These are phyloP conservation scores for Apiotrichum gamsii DNA, from an alignment of 1,284 basidiomycete species.

Conservation along the genomic window DNA sequence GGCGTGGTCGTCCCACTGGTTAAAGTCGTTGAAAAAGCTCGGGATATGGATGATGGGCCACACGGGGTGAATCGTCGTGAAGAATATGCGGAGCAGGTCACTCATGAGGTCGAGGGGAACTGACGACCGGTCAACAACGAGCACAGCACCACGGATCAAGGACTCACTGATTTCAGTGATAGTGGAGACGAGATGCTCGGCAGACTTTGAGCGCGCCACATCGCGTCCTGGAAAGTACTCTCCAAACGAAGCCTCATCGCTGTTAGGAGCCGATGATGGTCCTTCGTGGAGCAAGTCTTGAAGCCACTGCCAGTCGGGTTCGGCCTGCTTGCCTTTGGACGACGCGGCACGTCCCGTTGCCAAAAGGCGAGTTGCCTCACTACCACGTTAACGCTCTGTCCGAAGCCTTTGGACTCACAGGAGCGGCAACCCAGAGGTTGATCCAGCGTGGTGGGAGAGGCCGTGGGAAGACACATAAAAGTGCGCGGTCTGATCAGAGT, in stretches of 20 bases:
- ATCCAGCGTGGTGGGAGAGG: slow-evolving; percentile 14
- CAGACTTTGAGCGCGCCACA: neutral
- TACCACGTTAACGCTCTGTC: neutral
- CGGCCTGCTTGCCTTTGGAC: neutral
- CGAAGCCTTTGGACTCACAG: slow-evolving; percentile 4
- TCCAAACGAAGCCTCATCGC: neutral
- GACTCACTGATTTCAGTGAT: slow-evolving; percentile 5
- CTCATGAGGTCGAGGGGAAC: slow-evolving; percentile 11
- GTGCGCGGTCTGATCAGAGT: slow-evolving; percentile 8
- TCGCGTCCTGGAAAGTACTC: slow-evolving; percentile 14
- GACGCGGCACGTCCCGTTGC: neutral
- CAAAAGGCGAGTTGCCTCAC: neutral
- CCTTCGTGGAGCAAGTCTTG: slow-evolving; percentile 13
- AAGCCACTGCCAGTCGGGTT: slow-evolving; percentile 16
- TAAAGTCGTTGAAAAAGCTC: slow-evolving; percentile 10
- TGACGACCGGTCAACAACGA: neutral
- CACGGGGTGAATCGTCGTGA: slow-evolving; percentile 14
- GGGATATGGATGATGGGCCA: slow-evolving; percentile 20
- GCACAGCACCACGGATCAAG: neutral
- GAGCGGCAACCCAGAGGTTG: slow-evolving; percentile 14
- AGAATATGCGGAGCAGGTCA: slow-evolving; percentile 11
- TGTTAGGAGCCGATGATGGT: neutral
- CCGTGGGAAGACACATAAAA: slow-evolving; percentile 14
- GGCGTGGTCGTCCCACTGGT: slow-evolving; percentile 7
- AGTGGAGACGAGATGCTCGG: slow-evolving; percentile 3